Percentiles rank a stretch among this genome's conserved stretches.
These are phyloP conservation scores for Earliella scabrosa DNA, from an alignment of 1,284 basidiomycete species.

Conservation along the genomic window DNA sequence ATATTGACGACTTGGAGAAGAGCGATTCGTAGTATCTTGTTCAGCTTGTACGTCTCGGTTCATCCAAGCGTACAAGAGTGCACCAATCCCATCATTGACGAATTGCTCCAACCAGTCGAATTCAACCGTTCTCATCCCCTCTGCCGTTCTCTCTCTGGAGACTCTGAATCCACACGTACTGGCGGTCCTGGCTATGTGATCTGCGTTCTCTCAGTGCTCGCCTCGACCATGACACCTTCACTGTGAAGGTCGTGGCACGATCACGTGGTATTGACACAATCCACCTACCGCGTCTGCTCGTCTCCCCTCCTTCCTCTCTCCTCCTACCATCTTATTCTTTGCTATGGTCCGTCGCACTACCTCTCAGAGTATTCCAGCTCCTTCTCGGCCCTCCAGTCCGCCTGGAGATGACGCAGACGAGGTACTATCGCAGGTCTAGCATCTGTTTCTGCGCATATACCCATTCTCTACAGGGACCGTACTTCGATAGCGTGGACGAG, in stretches of 20 bases:
- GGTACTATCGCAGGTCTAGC: conserved; percentile 24
- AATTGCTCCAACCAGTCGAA: too few relatives aligned
- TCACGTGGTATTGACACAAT: conserved; percentile 3
- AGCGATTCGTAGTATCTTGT: conserved; percentile 4
- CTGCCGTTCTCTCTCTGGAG: too few relatives aligned
- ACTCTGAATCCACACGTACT: too few relatives aligned
- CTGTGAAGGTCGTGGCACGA: background rate
- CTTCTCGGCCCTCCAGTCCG: conserved; percentile 43
- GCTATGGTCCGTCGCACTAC: conserved; percentile 33
- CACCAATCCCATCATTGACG: too few relatives aligned
- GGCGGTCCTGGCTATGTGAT: too few relatives aligned
- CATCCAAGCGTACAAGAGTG: too few relatives aligned
- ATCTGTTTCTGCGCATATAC: conserved; percentile 6
- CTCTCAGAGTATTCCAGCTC: conserved; percentile 35
- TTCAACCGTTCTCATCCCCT: too few relatives aligned
- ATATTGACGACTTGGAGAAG: conserved; percentile 31
- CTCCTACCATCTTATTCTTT: background rate
- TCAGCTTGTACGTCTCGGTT: background rate
- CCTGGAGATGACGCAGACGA: conserved; percentile 49
- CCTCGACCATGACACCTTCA: too few relatives aligned
- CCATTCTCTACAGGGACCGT: conserved; percentile 48
- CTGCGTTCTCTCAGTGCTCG: background rate
- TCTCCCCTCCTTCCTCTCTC: background rate
- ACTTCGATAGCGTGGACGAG: conserved; percentile 84
- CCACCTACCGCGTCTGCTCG: background rate